These are phyloP conservation scores for Nakazawaea ambrosiae DNA, from an alignment of 805 yeast genomes.

Conservation along the genomic window DNA sequence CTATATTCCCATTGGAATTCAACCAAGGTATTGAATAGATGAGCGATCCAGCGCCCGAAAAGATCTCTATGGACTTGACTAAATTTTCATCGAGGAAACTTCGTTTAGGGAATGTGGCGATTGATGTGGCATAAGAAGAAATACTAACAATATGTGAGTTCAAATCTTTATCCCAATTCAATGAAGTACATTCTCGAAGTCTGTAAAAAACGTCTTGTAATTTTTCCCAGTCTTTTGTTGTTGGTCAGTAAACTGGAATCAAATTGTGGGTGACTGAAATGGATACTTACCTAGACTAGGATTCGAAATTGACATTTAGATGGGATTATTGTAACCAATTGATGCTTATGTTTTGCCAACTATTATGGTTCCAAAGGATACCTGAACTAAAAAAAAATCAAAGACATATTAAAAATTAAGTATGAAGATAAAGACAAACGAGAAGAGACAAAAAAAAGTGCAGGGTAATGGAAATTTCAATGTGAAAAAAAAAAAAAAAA, in stretches of 20 bases:
- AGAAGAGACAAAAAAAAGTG: too few species aligned
- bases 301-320: slow-evolving; percentile 19
- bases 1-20: slow-evolving; percentile 44
- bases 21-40: slow-evolving; percentile 31
- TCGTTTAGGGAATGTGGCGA: slow-evolving; percentile 40
- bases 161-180: slow-evolving; percentile 40
- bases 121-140: slow-evolving; percentile 46
- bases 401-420: too few species aligned
- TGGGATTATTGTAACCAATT: too few species aligned
- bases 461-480: too few species aligned
- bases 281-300: slow-evolving; percentile 24
- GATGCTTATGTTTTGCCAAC: too few species aligned
- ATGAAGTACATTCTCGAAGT: slow-evolving; percentile 46
- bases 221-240: slow-evolving; percentile 71
- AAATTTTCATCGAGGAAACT: slow-evolving; percentile 7
- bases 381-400: too few species aligned
- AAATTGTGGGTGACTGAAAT: not conserved
- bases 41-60: slow-evolving; percentile 26
- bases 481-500: too few species aligned
- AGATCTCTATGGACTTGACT: slow-evolving; percentile 20
- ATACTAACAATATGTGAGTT: slow-evolving; percentile 31
- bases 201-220: slow-evolving; percentile 66
- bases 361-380: too few species aligned
- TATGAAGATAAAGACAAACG: too few species aligned
- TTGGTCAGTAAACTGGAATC: slow-evolving; percentile 32